These are phyloP conservation scores for Leishmania aethiopica DNA, from an alignment of 208 protist species.

Conservation along the genomic window DNA sequence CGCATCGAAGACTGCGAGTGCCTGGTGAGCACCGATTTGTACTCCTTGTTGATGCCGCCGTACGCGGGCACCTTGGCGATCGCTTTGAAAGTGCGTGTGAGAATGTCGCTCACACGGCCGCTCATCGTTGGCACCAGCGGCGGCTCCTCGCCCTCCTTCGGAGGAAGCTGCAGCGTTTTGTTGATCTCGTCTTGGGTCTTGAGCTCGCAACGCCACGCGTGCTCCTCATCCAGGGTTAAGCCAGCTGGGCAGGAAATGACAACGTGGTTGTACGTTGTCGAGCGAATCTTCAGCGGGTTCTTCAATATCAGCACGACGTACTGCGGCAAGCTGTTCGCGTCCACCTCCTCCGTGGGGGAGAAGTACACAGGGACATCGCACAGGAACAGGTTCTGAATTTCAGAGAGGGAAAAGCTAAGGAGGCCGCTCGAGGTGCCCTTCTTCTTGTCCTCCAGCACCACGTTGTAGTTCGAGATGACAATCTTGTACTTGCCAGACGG, in stretches of 20 bases:
- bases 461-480: conserved; percentile 77
- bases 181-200: conserved; percentile 83
- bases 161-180: conserved; percentile 26
- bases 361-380: conserved; percentile 80
- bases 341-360: conserved; percentile 24
- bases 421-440: conserved; percentile 48
- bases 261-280: conserved; percentile 78
- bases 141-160: conserved; percentile 36
- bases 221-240: conserved; percentile 60
- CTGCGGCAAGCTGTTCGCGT: conserved; percentile 49
- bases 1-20: conserved; percentile 66
- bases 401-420: conserved; percentile 55
- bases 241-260: conserved; percentile 79
- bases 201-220: conserved; percentile 80
- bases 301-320: conserved; percentile 85
- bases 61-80: conserved; percentile 75
- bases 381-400: conserved; percentile 79
- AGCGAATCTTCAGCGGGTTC: conserved; percentile 67
- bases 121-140: conserved; percentile 72
- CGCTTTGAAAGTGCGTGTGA: conserved; percentile 80
- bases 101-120: conserved; percentile 83
- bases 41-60: conserved; percentile 83
- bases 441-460: conserved; percentile 82
- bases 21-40: conserved; percentile 57
- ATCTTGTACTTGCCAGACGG: conserved; percentile 86